phyloP scores from a whole-genome alignment of 345 rosid species.

The Arabidopsis arenosa region DNA sequence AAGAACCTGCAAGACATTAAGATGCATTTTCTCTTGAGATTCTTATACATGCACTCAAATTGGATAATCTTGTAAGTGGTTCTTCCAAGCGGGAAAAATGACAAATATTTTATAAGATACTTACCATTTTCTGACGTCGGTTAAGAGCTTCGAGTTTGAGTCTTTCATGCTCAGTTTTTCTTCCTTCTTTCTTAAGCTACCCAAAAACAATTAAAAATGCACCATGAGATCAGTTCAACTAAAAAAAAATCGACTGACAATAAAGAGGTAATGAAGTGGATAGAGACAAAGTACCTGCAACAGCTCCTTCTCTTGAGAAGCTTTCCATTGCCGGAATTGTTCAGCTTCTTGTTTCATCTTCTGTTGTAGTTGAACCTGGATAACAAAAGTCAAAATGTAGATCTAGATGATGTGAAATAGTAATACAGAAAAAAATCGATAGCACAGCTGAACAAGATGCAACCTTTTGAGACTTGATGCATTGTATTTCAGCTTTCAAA shows the following conservation, averaged over 20 bases:
- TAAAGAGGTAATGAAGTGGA: background rate
- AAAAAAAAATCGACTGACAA: background rate
- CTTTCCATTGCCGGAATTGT: constrained; percentile 88
- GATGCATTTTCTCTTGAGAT: constrained; percentile 15
- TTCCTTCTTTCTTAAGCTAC: constrained; percentile 77
- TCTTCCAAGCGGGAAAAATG: background rate
- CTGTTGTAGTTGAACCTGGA: constrained; percentile 80
- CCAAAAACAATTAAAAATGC: constrained; percentile 25
- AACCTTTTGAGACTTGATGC: constrained; percentile 82
- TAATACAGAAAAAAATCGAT: background rate
- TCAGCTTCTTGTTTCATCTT: constrained; percentile 85
- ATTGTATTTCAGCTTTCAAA: constrained; percentile 75
- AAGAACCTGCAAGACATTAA: constrained; percentile 65
- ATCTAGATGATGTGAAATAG: background rate
- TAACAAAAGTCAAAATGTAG: constrained; percentile 11
- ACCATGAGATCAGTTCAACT: constrained; percentile 19
- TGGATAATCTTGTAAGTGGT: background rate
- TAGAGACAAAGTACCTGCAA: constrained; percentile 57
- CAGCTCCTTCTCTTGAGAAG: constrained; percentile 77
- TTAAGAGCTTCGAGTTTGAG: constrained; percentile 76
- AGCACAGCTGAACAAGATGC: constrained; percentile 17
- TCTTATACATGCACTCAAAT: background rate
- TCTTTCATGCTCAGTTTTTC: constrained; percentile 79
- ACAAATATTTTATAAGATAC: background rate
- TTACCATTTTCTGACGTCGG: constrained; percentile 80